Evolutionary conservation across 192 early-diverging fungal genomes (phyloP).

Genomic region (Diversispora eburnea): DNA sequence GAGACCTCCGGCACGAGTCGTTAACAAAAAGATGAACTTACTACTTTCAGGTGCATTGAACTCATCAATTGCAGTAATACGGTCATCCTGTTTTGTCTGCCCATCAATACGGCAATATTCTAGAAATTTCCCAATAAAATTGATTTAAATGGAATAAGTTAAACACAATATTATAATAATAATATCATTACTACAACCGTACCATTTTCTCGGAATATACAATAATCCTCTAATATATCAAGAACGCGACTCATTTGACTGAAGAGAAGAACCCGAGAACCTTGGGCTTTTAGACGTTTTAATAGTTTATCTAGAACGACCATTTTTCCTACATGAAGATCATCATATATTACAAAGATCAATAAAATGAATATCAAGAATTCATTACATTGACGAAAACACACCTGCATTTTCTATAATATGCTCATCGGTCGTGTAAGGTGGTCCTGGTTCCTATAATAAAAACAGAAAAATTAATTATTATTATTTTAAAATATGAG

Average conservation of each 20-base stretch:
- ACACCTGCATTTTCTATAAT: slow-evolving; percentile 80
- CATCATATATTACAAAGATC: slow-evolving; percentile 3
- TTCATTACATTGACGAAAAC: neutral
- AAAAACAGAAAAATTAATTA: neutral
- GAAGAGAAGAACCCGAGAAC: slow-evolving; percentile 94
- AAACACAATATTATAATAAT: neutral
- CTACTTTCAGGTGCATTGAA: slow-evolving; percentile 84
- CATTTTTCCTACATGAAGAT: slow-evolving; percentile 83
- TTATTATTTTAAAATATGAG: slow-evolving; percentile 28
- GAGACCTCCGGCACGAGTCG: slow-evolving; percentile 95
- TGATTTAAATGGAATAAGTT: neutral
- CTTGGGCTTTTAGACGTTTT: slow-evolving; percentile 71
- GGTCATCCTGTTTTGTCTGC: slow-evolving; percentile 90
- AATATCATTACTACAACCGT: neutral
- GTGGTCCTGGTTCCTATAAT: slow-evolving; percentile 82
- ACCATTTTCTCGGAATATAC: slow-evolving; percentile 82
- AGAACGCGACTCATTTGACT: slow-evolving; percentile 98
- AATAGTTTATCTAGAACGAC: slow-evolving; percentile 88
- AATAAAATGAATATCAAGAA: neutral
- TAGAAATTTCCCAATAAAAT: neutral
- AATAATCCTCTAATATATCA: slow-evolving; percentile 98
- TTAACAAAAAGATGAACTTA: slow-evolving; percentile 95
- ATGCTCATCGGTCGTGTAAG: slow-evolving; percentile 95
- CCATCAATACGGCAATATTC: slow-evolving; percentile 97
- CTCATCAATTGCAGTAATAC: slow-evolving; percentile 90